These are phyloP conservation scores for Tillandsia leiboldiana DNA, from an alignment of 176 grass and related monocot genomes.

Conservation along the genomic window DNA sequence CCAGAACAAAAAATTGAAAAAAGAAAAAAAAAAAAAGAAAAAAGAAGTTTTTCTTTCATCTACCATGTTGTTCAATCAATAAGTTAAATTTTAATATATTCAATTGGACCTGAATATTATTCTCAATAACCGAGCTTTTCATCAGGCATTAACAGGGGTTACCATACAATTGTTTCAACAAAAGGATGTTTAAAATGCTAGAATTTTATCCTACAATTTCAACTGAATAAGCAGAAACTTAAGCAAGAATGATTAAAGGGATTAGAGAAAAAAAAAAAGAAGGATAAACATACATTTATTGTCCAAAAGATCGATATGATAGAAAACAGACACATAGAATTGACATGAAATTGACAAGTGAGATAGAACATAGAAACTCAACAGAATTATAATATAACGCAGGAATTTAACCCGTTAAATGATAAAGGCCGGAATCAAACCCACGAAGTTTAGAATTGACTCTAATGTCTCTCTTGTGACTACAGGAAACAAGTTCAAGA, in stretches of 20 bases:
- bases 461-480: too few species aligned
- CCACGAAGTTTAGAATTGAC: too few species aligned
- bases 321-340: too few species aligned
- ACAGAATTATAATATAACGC: too few species aligned
- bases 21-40: too few species aligned
- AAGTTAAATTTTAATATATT: background rate
- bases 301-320: too few species aligned
- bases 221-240: too few species aligned
- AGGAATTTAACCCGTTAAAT: too few species aligned
- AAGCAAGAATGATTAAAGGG: background rate
- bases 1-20: background rate
- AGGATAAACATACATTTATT: background rate
- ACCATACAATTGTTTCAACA: background rate
- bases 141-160: background rate
- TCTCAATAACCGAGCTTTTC: background rate
- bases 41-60: background rate
- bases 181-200: background rate
- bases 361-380: too few species aligned
- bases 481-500: background rate
- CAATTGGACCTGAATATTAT: background rate
- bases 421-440: too few species aligned
- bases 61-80: too few species aligned
- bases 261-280: background rate
- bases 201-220: background rate
- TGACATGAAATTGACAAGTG: too few species aligned